Evolutionary conservation across 2,329 filamentous ascomycete species (phyloP), one percentile per base, ranked within the genome.

Genomic region (Colletotrichum orchidophilum): DNA sequence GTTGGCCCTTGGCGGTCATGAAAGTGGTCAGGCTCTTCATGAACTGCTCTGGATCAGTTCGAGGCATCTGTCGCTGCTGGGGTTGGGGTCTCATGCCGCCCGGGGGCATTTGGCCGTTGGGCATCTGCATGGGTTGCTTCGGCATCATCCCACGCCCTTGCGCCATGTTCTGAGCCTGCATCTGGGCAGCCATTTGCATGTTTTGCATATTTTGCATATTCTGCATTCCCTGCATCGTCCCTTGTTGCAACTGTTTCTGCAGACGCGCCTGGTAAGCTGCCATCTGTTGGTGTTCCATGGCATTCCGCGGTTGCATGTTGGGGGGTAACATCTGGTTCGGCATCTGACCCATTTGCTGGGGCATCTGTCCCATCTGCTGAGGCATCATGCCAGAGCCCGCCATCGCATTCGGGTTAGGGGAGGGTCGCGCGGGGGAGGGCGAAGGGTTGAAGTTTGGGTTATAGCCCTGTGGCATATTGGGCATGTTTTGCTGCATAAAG

Each of bases 231-330:
- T 85, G 82, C 77, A 87, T 85, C 49, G 84, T 86, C 54, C 81
- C 84, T 73, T 92, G 90, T 72, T 93, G 90, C 50, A 93, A 87
- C 76, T 95, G 93, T 67, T 92, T 90, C 76, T 97, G 93, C 63
- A 97, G 82, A 72, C 94, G 92, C 90, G 97, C 93, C 75, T 97
- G 94, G 77, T 97, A 96, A 59, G 92, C 83, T 67, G 90, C 87
- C 80, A 94, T 88, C 76, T 94, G 92, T 74, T 94, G 91, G 77
- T 94, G 92, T 50, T 94, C 92, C 73, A 93, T 87, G 55, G 85
- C 86, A 75, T 88, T 85, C 66, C 87, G 87, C 62, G 81, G 84
- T 66, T 85, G 84, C 77, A 82, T 81, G 54, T 71, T 73, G 60
- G 74, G 74, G 12, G 77, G 74, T 13, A 73, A 76, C 78, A 82